Base-by-base conservation (phyloP, 257 asterid genomes). In the Penstemon eatonii region DNA sequence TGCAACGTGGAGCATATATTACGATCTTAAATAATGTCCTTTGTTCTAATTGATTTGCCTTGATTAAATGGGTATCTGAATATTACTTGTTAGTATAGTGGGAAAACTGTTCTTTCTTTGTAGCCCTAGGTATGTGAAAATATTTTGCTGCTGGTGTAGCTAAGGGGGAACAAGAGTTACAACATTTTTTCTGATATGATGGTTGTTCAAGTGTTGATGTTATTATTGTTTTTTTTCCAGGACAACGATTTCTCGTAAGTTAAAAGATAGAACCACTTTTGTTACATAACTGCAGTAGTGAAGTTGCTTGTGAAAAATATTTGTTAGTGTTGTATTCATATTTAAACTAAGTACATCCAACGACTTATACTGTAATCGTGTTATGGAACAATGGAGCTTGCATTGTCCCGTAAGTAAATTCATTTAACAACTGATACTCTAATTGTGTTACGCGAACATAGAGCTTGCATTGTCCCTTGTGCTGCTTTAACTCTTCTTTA, bases 401-500 rank as follows among this genome's bases (percentile, higher is more conserved):
- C 33, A 25, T 25, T 25, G 33, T 25, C 2, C 33, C 33, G 1
- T 25, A 25, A 25, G 52, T 46, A 46, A 46, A 46, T 46, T 6
- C 4, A 3, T 6, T 7, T 12, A 12, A 46, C 52, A 0, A 46
- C 3, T 46, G 52, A 9, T 9, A 3, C 52, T 46, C 52, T 9
- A 46, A 7, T 44, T 18, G 36, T 19, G 25, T n/a, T 37, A 18
- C 51, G 37, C 38, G 47, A 40, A 44, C 45, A 55, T 65, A 38
- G 68, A 56, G 69, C 56, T 60, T n/a, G 47, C 41, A 52, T 47
- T 55, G 18, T 56, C 66, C 5, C 36, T 36, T 53, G 55, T 65
- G 80, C 73, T 68, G 37, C 88, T 68, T 90, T 90, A 81, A 89
- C 90, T 66, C 50, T 40, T 73, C 55, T 13, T 67, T 44, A 87